Conservation (phyloP, 2,329 filamentous ascomycete genomes). For the Ophiocordyceps camponoti-floridani region DNA sequence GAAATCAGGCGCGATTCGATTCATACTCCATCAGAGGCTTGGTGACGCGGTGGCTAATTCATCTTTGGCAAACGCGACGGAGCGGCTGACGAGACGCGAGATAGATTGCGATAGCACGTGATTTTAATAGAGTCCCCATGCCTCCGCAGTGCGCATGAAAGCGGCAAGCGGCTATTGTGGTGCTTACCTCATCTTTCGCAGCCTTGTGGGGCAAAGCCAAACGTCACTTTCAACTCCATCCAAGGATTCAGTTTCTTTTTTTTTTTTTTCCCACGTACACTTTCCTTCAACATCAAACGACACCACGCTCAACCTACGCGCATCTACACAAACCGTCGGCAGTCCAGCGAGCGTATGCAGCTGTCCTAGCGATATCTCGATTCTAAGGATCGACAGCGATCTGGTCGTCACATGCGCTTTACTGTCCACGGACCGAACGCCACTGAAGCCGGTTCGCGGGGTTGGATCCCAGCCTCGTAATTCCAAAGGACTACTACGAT, state of each 20-base stretch:
- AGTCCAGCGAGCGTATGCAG: too few relatives aligned
- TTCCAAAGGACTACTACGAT: not conserved
- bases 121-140: not conserved
- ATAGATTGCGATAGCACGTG: not conserved
- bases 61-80: not conserved
- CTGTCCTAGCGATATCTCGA: too few relatives aligned
- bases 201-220: not conserved
- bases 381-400: not conserved
- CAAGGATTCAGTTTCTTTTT: not conserved
- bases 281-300: too few relatives aligned
- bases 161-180: too few relatives aligned
- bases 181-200: not conserved
- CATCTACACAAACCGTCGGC: too few relatives aligned
- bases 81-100: not conserved
- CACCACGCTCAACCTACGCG: too few relatives aligned
- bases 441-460: not conserved
- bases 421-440: not conserved
- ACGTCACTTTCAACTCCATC: too few relatives aligned
- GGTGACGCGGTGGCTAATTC: not conserved
- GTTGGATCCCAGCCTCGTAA: too few relatives aligned
- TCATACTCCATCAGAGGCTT: not conserved
- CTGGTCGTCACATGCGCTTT: not conserved
- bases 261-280: not conserved
- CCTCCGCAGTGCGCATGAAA: not conserved
- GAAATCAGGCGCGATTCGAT: not conserved